Evolutionary conservation across 2,329 filamentous ascomycete species (phyloP).

Genomic region (Bimuria novae-zelandiae): DNA sequence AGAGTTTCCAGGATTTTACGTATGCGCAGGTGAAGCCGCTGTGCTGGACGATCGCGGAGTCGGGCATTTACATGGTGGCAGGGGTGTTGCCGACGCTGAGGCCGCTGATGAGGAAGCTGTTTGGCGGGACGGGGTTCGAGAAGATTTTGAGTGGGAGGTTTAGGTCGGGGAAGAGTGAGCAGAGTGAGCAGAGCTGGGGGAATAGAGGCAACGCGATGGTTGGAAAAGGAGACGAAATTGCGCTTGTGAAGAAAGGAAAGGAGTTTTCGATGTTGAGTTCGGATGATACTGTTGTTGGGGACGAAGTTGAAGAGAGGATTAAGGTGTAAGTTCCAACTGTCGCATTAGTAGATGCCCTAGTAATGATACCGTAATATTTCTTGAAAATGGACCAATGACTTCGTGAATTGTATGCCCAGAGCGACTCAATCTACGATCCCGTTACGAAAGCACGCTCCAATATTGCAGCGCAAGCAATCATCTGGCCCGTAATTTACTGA

Average conservation of each 20-base stretch:
- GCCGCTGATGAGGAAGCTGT: slow-evolving; percentile 21
- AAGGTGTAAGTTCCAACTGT: background rate
- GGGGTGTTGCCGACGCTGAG: slow-evolving; percentile 25
- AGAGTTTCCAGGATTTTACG: slow-evolving; percentile 23
- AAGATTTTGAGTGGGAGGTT: slow-evolving; percentile 16
- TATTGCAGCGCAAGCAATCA: slow-evolving; percentile 6
- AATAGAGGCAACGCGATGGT: slow-evolving; percentile 13
- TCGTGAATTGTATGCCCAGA: no score
- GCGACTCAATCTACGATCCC: no score
- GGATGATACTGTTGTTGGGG: background rate
- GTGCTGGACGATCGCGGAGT: slow-evolving; percentile 29
- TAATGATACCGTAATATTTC: no score
- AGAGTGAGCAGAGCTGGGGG: slow-evolving; percentile 4
- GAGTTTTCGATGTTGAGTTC: background rate
- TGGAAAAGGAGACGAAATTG: slow-evolving; percentile 2
- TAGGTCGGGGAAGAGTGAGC: background rate
- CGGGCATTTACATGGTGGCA: slow-evolving; percentile 27
- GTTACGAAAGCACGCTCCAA: no score
- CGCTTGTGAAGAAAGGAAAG: slow-evolving; percentile 1
- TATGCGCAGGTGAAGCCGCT: slow-evolving; percentile 22
- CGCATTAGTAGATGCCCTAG: no score
- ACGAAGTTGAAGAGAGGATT: background rate
- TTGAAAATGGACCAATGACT: no score
- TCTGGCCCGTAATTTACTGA: slow-evolving; percentile 32
- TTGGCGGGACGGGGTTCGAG: slow-evolving; percentile 17